Conservation (phyloP, 345 rosid species). For the Streptanthus diversifolius region DNA sequence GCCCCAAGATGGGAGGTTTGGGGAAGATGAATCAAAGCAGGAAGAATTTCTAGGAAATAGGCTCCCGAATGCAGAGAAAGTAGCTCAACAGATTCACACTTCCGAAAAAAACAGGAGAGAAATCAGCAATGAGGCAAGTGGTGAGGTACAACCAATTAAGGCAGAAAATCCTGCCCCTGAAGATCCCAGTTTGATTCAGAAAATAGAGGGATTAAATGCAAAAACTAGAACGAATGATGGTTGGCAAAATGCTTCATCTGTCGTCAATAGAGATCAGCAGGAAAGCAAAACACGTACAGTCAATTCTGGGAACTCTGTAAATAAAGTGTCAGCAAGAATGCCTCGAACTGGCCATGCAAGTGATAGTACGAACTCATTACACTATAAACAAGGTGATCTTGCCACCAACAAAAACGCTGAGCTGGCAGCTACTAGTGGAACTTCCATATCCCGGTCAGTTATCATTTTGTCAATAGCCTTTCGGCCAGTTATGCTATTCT, state of each 20-base stretch:
- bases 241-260: slow-evolving; percentile 40
- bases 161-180: slow-evolving; percentile 39
- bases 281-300: slow-evolving; percentile 40
- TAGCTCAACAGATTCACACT: slow-evolving; percentile 37
- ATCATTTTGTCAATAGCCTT: slow-evolving; percentile 16
- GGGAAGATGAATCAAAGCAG: slow-evolving; percentile 48
- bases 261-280: slow-evolving; percentile 41
- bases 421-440: slow-evolving; percentile 22
- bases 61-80: slow-evolving; percentile 39
- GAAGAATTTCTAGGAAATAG: slow-evolving; percentile 41
- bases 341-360: slow-evolving; percentile 34
- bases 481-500: slow-evolving; percentile 28
- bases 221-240: slow-evolving; percentile 64
- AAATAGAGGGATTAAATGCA: slow-evolving; percentile 84
- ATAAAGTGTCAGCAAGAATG: slow-evolving; percentile 39
- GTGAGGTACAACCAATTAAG: slow-evolving; percentile 32
- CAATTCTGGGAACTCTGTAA: slow-evolving; percentile 36
- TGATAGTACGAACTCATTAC: slow-evolving; percentile 34
- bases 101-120: slow-evolving; percentile 47
- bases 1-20: slow-evolving; percentile 68
- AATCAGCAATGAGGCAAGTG: slow-evolving; percentile 40
- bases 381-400: slow-evolving; percentile 38
- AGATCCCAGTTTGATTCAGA: slow-evolving; percentile 71
- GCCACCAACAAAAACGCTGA: slow-evolving; percentile 44
- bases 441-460: slow-evolving; percentile 54